Base-by-base conservation (phyloP, 139 green algal genomes). In the Zygnema circumcarinatum region DNA sequence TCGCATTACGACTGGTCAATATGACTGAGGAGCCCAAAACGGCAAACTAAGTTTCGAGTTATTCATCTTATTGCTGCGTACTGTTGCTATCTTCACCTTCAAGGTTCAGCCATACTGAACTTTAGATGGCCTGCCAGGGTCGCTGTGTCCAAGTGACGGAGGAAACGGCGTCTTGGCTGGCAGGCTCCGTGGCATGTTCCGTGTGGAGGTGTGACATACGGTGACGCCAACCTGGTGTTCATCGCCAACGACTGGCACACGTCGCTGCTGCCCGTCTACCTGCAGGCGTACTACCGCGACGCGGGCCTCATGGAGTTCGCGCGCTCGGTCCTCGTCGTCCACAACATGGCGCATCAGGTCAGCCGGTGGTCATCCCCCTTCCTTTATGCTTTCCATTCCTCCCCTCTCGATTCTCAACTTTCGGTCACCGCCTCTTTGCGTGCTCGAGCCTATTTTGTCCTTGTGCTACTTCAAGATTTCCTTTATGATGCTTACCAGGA, bases 251-350 rank as follows among this genome's bases (percentile, higher is more conserved):
- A 98, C 93, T 98, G 95, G 95, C 95, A 98, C 83, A 93, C 95
- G 31, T 91, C 88, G 0, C 88, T 98, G 88, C 89, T 98, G 67
- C 95, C 95, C 1, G 69, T 95, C 33, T 95, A 90, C 54, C 73
- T 93, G n/a, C 95, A 98, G 95, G 97, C 94, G 1, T 96, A 98
- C 91, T 99, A 99, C 92, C 93, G 96, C n/a, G 96, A 98, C 86
- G 92, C 98, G 78, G 95, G 94, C 67, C 93, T 99, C 92, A 95
- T 98, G 92, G 92, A 93, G 84, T 98, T 94, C 83, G 93, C 96
- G 0, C 95, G 97, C 54, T 92, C 83, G 36, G 79, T 98, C 32
- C 85, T 98, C 74, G 94, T 94, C 36, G 96, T 98, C 72, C 96
- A 98, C 92, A 98, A 98, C 87, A 92, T 98, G 54, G 67, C 84